These are phyloP conservation scores for Floccularia luteovirens DNA, from an alignment of 768 basidiomycete species.

Conservation along the genomic window DNA sequence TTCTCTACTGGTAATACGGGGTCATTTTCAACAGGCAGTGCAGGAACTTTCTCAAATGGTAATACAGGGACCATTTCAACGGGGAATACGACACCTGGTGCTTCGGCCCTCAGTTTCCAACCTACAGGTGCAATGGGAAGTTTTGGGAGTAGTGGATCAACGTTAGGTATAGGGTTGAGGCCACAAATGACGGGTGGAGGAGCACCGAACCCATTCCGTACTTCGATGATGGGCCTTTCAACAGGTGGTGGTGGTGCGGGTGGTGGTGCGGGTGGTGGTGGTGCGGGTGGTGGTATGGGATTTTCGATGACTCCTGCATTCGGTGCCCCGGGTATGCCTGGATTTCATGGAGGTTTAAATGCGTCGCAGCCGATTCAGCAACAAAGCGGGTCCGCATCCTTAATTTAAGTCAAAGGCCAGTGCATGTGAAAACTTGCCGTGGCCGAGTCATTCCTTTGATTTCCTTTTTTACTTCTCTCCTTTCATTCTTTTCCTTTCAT, in stretches of 20 bases:
- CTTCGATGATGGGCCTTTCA: slow-evolving; percentile 35
- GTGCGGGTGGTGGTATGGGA: no score
- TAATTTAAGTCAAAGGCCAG: no score
- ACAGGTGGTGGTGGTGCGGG: not conserved
- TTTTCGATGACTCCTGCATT: not conserved
- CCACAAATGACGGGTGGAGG: slow-evolving; percentile 62
- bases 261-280: no score
- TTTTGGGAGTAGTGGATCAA: slow-evolving; percentile 26
- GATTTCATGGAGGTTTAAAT: no score
- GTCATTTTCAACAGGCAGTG: slow-evolving; percentile 5
- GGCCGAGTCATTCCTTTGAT: no score
- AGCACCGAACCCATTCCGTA: slow-evolving; percentile 57
- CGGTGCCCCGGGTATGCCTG: not conserved
- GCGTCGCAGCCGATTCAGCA: no score
- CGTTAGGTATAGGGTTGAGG: slow-evolving; percentile 44
- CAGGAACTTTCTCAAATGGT: not conserved
- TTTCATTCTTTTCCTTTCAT: slow-evolving; percentile 1
- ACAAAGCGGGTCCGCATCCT: no score
- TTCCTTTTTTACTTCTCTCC: slow-evolving; percentile 3
- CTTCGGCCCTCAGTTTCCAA: slow-evolving; percentile 31
- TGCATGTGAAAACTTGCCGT: no score
- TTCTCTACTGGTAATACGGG: slow-evolving; percentile 6
- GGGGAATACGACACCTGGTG: slow-evolving; percentile 14
- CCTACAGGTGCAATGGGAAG: slow-evolving; percentile 33
- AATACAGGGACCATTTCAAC: slow-evolving; percentile 4